phyloP scores from a whole-genome alignment of 768 basidiomycete species.

The Daedaleopsis sinensis region DNA sequence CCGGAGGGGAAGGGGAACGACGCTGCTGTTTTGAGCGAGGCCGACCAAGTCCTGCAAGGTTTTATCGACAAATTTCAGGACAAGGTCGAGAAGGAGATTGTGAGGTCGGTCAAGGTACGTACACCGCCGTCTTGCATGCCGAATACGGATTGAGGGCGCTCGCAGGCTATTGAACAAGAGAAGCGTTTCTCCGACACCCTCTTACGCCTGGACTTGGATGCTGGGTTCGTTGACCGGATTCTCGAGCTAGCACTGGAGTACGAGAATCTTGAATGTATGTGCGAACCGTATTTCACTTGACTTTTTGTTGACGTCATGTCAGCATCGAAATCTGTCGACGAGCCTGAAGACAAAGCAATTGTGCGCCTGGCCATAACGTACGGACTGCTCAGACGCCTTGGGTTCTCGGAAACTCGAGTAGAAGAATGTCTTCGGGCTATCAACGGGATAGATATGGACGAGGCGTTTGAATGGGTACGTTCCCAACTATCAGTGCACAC shows the following conservation, averaged over 20 bases:
- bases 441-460: constrained; percentile 75
- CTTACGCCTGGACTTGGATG: constrained; percentile 64
- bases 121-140: not conserved
- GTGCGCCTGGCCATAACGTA: constrained; percentile 77
- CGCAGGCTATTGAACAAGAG: constrained; percentile 80
- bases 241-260: constrained; percentile 50
- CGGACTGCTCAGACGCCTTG: constrained; percentile 77
- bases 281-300: not conserved
- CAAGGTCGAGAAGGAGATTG: constrained; percentile 85
- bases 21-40: constrained; percentile 40
- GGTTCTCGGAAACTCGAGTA: constrained; percentile 71
- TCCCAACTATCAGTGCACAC: not conserved
- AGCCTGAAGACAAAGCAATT: constrained; percentile 71
- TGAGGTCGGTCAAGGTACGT: constrained; percentile 67
- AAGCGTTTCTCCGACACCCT: constrained; percentile 70
- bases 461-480: constrained; percentile 89
- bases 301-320: not conserved
- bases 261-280: constrained; percentile 37
- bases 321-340: constrained; percentile 47
- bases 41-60: constrained; percentile 64
- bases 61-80: constrained; percentile 85
- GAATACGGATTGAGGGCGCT: not conserved
- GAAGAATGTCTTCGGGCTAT: constrained; percentile 71
- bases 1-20: constrained; percentile 26
- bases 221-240: constrained; percentile 58